Evolutionary conservation across 2,329 filamentous ascomycete species (phyloP).

Genomic region (Colletotrichum cordylinicola): DNA sequence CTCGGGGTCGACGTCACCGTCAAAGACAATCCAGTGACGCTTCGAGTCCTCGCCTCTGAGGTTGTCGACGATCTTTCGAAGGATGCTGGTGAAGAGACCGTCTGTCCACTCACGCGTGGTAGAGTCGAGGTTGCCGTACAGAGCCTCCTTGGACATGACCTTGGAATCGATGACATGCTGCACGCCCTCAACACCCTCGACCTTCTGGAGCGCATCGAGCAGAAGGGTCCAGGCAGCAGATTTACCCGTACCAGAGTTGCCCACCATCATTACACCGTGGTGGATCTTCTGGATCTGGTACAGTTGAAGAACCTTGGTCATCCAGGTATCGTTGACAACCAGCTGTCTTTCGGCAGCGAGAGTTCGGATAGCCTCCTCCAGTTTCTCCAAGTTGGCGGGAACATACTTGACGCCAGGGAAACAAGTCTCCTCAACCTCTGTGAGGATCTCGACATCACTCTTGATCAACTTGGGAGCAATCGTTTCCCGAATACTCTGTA

Average conservation of each 20-base stretch:
- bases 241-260: slow-evolving; percentile 96
- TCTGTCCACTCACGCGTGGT: slow-evolving; percentile 99
- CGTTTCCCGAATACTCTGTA: slow-evolving; percentile 97
- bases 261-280: slow-evolving; percentile 99
- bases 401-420: slow-evolving; percentile 96
- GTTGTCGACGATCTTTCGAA: slow-evolving; percentile 98
- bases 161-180: slow-evolving; percentile 99
- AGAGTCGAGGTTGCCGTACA: slow-evolving; percentile 94
- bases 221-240: slow-evolving; percentile 94
- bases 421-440: slow-evolving; percentile 79
- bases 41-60: slow-evolving; percentile 96
- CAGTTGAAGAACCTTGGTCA: slow-evolving; percentile 94
- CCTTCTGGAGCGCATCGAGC: slow-evolving; percentile 86
- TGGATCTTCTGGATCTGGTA: slow-evolving; percentile 98
- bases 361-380: slow-evolving; percentile 81
- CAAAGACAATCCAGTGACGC: slow-evolving; percentile 99
- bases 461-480: slow-evolving; percentile 97
- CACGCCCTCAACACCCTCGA: slow-evolving; percentile 91
- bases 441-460: slow-evolving; percentile 88
- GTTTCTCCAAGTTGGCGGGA: slow-evolving; percentile 80
- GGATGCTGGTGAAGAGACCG: slow-evolving; percentile 94
- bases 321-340: slow-evolving; percentile 92
- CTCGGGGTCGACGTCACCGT: slow-evolving; percentile 98
- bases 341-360: slow-evolving; percentile 86
- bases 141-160: slow-evolving; percentile 98